Percentiles rank a stretch among this genome's conserved stretches.
These are phyloP conservation scores for Zoysia japonica DNA, from an alignment of 176 grass and related monocot species.

Conservation along the genomic window DNA sequence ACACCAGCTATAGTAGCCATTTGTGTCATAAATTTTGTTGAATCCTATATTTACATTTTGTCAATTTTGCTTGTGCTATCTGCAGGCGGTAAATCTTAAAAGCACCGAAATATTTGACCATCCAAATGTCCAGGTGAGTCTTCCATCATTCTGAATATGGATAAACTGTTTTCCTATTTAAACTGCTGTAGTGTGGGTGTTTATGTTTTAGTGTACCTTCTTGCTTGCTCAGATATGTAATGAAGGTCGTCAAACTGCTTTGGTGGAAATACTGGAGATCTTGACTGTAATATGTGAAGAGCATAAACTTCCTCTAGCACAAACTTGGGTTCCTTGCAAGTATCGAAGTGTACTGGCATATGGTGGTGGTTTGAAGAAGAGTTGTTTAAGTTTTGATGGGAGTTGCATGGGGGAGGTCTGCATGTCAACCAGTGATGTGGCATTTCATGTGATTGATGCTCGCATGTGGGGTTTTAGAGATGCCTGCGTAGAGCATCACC, in stretches of 20 bases:
- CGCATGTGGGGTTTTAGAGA: slow-evolving; percentile 89
- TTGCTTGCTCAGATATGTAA: slow-evolving; percentile 78
- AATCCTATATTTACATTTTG: not conserved
- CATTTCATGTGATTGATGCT: slow-evolving; percentile 84
- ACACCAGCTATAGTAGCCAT: not conserved
- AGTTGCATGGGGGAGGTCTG: slow-evolving; percentile 86
- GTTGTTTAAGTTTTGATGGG: slow-evolving; percentile 85
- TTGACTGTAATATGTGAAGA: slow-evolving; percentile 80
- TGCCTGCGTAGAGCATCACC: slow-evolving; percentile 95
- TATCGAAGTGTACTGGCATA: slow-evolving; percentile 78
- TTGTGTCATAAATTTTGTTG: slow-evolving; percentile 22
- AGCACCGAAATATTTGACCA: slow-evolving; percentile 83
- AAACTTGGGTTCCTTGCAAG: slow-evolving; percentile 93
- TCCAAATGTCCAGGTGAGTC: slow-evolving; percentile 76
- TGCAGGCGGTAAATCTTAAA: slow-evolving; percentile 94
- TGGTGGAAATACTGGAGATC: slow-evolving; percentile 90
- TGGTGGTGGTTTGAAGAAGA: slow-evolving; percentile 83
- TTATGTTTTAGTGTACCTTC: slow-evolving; percentile 30
- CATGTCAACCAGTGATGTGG: slow-evolving; percentile 93
- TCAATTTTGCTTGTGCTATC: slow-evolving; percentile 27
- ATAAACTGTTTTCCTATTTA: not conserved
- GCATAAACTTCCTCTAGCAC: slow-evolving; percentile 84
- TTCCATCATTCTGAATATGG: slow-evolving; percentile 11
- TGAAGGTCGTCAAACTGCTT: slow-evolving; percentile 82
- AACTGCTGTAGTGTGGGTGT: slow-evolving; percentile 2